phyloP scores from a whole-genome alignment of 1,284 basidiomycete genomes.

The Schizophyllum commune region DNA sequence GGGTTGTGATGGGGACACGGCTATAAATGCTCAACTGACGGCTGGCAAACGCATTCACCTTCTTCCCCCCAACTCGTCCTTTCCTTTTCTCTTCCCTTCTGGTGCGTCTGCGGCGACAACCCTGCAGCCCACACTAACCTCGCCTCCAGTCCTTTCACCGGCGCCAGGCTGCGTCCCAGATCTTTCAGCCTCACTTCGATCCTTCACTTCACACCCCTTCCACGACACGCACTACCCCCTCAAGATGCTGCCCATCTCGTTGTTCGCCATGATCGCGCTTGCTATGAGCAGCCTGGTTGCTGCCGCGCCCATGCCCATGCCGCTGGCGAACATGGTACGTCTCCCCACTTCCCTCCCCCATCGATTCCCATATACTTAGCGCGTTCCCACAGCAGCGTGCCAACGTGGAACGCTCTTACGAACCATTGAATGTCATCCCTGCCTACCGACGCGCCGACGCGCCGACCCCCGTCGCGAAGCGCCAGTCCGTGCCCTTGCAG shows the following conservation, averaged over 20 bases:
- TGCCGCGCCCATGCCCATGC: conserved; percentile 38
- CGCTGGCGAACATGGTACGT: conserved; percentile 21
- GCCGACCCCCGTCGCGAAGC: conserved; percentile 1
- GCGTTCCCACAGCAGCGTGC: conserved; percentile 3
- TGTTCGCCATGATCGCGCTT: conserved; percentile 31
- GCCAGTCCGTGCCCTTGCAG: conserved; percentile 18
- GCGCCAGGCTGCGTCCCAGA: conserved; percentile 29
- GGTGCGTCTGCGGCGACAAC: conserved; percentile 17
- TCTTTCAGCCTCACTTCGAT: conserved; percentile 13
- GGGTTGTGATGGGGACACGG: background rate
- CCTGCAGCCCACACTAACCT: conserved; percentile 24
- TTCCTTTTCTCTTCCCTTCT: conserved; percentile 19
- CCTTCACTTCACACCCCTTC: conserved; percentile 4
- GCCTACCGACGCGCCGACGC: conserved; percentile 24
- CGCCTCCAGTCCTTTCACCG: conserved; percentile 22
- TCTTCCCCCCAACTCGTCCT: conserved; percentile 17
- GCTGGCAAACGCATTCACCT: conserved; percentile 9
- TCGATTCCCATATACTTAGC: background rate
- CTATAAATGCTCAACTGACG: background rate
- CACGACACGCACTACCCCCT: background rate
- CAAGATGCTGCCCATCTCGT: background rate
- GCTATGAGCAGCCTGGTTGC: conserved; percentile 37
- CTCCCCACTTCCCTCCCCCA: conserved; percentile 1
- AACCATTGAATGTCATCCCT: conserved; percentile 37
- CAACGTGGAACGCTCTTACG: conserved; percentile 22